These are phyloP conservation scores for Taphrina populina DNA, from an alignment of 1,139 yeast species.

Conservation along the genomic window DNA sequence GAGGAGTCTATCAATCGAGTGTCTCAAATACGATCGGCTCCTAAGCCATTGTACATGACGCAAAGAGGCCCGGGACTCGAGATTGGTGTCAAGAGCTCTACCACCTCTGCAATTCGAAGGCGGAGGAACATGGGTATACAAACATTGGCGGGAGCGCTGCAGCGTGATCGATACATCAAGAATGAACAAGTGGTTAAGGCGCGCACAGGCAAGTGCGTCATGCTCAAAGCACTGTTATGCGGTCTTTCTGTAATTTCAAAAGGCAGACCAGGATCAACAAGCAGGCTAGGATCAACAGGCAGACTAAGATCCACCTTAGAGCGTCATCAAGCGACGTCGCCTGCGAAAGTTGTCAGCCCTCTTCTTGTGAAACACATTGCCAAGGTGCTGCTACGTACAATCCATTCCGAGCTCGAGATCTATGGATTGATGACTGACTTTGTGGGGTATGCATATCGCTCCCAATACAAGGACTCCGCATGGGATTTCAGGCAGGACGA, in stretches of 20 bases:
- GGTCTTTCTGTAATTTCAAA: too few relatives aligned
- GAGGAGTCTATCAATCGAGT: neutral
- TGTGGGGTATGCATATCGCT: constrained; percentile 5
- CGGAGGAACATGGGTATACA: too few relatives aligned
- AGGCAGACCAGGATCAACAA: neutral
- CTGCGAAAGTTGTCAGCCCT: neutral
- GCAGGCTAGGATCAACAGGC: neutral
- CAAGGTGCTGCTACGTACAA: neutral
- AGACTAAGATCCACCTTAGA: too few relatives aligned
- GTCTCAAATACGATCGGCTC: too few relatives aligned
- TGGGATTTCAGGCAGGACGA: constrained; percentile 3
- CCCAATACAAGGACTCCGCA: neutral
- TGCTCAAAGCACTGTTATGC: too few relatives aligned
- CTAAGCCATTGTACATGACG: neutral
- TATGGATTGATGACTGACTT: neutral
- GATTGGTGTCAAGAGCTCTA: neutral
- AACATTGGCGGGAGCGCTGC: neutral
- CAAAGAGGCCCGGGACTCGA: neutral
- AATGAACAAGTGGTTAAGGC: neutral
- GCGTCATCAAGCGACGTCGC: too few relatives aligned
- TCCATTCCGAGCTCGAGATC: constrained; percentile 2
- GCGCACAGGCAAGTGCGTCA: neutral
- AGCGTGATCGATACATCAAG: too few relatives aligned
- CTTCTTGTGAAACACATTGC: too few relatives aligned
- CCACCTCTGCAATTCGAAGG: neutral